Base-by-base conservation (phyloP, 352 stramenopile species). In the Phytophthora hibernalis region DNA sequence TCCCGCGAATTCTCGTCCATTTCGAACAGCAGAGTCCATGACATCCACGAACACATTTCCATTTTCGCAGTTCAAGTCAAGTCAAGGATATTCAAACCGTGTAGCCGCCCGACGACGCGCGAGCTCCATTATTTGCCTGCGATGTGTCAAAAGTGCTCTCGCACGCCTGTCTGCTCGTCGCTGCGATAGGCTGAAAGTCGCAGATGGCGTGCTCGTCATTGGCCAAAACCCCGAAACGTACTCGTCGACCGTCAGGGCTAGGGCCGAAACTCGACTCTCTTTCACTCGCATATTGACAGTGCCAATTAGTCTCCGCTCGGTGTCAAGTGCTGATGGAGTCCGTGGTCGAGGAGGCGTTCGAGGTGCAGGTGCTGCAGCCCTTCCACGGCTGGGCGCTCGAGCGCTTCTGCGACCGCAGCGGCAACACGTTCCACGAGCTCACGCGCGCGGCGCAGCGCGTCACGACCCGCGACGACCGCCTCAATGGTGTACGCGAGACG, bases 341-440 rank as follows among this genome's bases (percentile, higher is more conserved):
- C 18, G 80, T 85, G 16, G 77, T 92, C 20, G 88, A 96, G 53
- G 88, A 96, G 61, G 86, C 83, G 18, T 96, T 93, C 59, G 88
- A 96, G 60, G 83, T 96, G 71, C 86, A 96, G 68, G 74, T 76
- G 38, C 75, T 93, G 62, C 85, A 94, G 68, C 88, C 88, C 24
- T 96, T 95, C 65, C 79, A 90, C 51, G 84, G 84, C 13, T 95
- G 86, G 86, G 60, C 77, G 28, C 87, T 89, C 48, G 86, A 95
- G 66, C 84, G 86, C 53, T 92, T 93, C 62, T 92, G 82, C 38
- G 86, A 95, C 68, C 84, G 85, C 62, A 91, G 76, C 22, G 86
- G 86, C 45, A 92, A 92, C 58, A 86, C 81, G 20, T 92, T 85
- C 61, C 62, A 62, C 9, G 72, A 68, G 49, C 73, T 95, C n/a